Base-by-base conservation (phyloP, 768 basidiomycete genomes). In the Lentinula boryana region DNA sequence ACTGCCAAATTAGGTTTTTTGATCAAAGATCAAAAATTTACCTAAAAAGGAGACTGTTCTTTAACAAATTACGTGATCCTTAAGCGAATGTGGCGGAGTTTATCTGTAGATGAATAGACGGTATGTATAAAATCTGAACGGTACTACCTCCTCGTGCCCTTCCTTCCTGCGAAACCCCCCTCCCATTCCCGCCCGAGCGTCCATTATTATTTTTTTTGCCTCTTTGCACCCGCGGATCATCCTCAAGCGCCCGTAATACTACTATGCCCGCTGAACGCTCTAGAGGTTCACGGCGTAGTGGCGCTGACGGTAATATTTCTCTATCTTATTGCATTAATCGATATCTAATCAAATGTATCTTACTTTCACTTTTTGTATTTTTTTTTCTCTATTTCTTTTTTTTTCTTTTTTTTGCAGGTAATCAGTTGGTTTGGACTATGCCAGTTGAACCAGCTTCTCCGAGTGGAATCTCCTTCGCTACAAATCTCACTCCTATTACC, bases 401-500 rank as follows among this genome's bases (percentile, higher is more conserved):
- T 38, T 18, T 31, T 56, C 27, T 10, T 27, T 5, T 10, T 16
- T 8, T 38, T 50, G 1, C 65, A 79, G 79, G 71, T 61, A 70
- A 72, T 61, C 77, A 77, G 55, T 72, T 81, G 52, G 76, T 76
- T 38, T 84, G 81, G 83, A 74, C 78, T 1, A 55, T 75, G 32
- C 75, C 77, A 16, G 66, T 77, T 58, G 80, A 83, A 60, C 68
- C 76, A 53, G 59, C 70, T 38, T 67, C 71, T 51, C 70, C 69
- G 36, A 62, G 67, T 46, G 69, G 72, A 61, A 76, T 86, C 68
- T 79, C 82, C 27, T 88, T 88, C 68, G 80, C 80, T 49, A 79
- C 84, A 61, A 83, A 79, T 60, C 66, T 86, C 59, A 86, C 85
- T 1, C 83, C 86, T 12, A 76, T 77, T 51, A 80, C 83, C 16